phyloP scores from a whole-genome alignment of 345 rosid species.

The Gossypium stocksii region DNA sequence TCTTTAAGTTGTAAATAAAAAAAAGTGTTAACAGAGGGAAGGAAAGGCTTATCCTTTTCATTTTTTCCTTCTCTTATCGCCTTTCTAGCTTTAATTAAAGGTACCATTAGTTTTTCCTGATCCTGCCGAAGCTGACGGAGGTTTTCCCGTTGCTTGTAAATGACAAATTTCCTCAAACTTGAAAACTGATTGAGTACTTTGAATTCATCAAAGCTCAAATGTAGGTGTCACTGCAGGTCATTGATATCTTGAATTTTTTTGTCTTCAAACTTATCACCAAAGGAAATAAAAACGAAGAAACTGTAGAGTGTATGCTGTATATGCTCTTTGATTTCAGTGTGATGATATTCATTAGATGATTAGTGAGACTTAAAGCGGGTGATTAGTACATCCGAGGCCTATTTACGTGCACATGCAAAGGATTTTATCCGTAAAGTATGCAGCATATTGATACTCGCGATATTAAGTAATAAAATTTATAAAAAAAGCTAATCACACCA shows the following conservation, averaged over 20 bases:
- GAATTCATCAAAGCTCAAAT: not conserved
- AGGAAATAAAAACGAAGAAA: slow-evolving; percentile 22
- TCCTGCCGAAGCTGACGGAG: not conserved
- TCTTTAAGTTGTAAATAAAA: not conserved
- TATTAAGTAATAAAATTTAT: no score
- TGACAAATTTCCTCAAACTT: slow-evolving; percentile 8
- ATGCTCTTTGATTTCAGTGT: not conserved
- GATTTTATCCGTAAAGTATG: slow-evolving; percentile 15
- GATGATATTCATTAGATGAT: not conserved
- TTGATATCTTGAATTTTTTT: slow-evolving; percentile 6
- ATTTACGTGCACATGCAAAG: slow-evolving; percentile 18
- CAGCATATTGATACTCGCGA: no score
- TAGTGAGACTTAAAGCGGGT: not conserved
- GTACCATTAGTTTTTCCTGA: not conserved
- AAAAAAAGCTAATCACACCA: no score
- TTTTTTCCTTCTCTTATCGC: not conserved
- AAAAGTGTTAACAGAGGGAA: not conserved
- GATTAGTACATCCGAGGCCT: slow-evolving; percentile 14
- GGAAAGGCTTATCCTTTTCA: not conserved
- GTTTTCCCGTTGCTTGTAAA: not conserved
- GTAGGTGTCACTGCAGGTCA: not conserved
- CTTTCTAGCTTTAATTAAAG: not conserved
- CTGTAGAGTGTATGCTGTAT: slow-evolving; percentile 13
- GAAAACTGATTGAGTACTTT: slow-evolving; percentile 18
- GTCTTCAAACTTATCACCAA: slow-evolving; percentile 19